Percentiles rank a stretch among this genome's conserved stretches.
These are phyloP conservation scores for Cercospora sesami DNA, from an alignment of 2,329 filamentous ascomycete species.

Conservation along the genomic window DNA sequence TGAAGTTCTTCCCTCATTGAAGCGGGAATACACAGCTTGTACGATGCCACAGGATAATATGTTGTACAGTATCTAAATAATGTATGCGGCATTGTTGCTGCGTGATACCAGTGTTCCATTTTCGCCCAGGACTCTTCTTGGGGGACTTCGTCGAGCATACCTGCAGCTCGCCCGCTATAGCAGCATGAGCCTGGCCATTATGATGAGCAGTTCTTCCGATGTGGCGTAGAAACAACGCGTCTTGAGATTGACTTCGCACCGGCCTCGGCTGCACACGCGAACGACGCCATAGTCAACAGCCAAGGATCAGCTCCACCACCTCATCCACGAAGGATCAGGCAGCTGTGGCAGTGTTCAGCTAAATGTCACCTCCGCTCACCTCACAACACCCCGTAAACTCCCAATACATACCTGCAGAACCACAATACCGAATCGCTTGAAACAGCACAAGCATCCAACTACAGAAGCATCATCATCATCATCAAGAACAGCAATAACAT, in stretches of 20 bases:
- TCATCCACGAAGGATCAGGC: neutral
- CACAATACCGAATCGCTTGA: too few species aligned
- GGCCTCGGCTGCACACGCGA: constrained; percentile 2
- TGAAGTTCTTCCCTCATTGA: neutral
- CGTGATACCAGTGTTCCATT: too few species aligned
- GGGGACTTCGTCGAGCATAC: neutral
- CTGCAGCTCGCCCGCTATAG: neutral
- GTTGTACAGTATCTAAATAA: neutral
- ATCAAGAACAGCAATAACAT: neutral
- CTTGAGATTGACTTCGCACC: neutral
- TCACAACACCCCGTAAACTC: neutral
- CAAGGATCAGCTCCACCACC: constrained; percentile 1
- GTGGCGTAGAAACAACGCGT: neutral
- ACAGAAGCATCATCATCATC: neutral
- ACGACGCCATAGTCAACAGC: neutral
- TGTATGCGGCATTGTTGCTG: neutral
- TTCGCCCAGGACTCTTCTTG: too few species aligned
- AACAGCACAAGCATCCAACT: neutral
- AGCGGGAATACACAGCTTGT: neutral
- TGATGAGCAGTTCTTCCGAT: neutral
- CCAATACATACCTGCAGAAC: neutral
- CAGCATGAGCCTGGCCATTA: neutral
- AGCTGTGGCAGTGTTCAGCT: neutral
- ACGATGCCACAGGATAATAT: constrained; percentile 1
- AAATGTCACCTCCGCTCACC: neutral